These are phyloP conservation scores for Yamadazyma sp. DNA, from an alignment of 1,139 yeast species.

Conservation along the genomic window DNA sequence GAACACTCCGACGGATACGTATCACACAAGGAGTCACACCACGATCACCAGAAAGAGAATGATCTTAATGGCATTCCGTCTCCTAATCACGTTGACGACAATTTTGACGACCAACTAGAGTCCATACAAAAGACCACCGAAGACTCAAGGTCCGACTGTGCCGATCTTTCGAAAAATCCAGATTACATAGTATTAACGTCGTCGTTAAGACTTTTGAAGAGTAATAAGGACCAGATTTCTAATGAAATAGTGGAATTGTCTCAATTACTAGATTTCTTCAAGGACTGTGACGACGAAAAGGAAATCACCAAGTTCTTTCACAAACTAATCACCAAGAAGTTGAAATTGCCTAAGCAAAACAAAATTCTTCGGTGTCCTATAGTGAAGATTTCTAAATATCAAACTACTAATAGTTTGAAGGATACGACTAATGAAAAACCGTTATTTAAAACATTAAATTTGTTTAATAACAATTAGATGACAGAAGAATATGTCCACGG, in stretches of 20 bases:
- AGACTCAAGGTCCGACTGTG: too few species aligned
- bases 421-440: conserved; percentile 19
- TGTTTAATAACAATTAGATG: conserved; percentile 17
- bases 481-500: background rate
- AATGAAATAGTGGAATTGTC: conserved; percentile 37
- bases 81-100: conserved; percentile 1
- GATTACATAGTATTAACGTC: conserved; percentile 42
- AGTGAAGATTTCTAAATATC: conserved; percentile 39
- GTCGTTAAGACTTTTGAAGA: conserved; percentile 30
- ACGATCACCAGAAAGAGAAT: conserved; percentile 5
- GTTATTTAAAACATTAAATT: conserved; percentile 27
- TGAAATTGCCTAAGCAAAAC: conserved; percentile 37
- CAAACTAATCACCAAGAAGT: conserved; percentile 29
- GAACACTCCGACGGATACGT: background rate
- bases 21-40: background rate
- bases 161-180: conserved; percentile 28
- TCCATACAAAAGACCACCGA: background rate
- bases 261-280: conserved; percentile 20
- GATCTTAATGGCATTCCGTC: conserved; percentile 5
- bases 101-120: background rate
- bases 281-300: conserved; percentile 17
- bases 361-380: conserved; percentile 36
- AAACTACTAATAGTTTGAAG: conserved; percentile 11
- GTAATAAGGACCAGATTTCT: conserved; percentile 25
- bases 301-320: conserved; percentile 30